Base-by-base conservation (phyloP, 1,284 basidiomycete genomes). In the Agroathelia rolfsii region DNA sequence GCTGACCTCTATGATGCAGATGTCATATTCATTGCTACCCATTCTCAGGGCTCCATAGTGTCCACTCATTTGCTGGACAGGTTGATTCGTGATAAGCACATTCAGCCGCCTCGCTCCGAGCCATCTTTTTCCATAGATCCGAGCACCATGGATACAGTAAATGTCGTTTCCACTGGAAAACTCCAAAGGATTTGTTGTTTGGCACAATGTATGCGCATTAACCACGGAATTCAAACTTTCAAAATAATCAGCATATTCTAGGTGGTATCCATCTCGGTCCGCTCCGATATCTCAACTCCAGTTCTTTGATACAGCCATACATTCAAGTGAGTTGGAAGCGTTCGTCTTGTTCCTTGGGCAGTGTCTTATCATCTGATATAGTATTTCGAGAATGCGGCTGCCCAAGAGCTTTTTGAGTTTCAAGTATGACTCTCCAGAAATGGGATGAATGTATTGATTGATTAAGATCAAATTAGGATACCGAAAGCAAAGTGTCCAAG, bases 251-350 rank as follows among this genome's bases (percentile, higher is more conserved):
- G n/a, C n/a, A n/a, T n/a, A n/a, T n/a, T n/a, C n/a, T n/a, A n/a
- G n/a, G 90, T 49, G 93, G 93, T 2, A 88, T 96, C 18, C 88
- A 94, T 55, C 69, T 89, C 8, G 93, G 92, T 0, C 93, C 93
- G 0, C 61, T 97, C 47, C 66, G 87, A 28, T 90, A 89, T 49
- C 62, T 97, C 39, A 82, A 77, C 42, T 78, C 77, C 18, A 88
- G 78, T 38, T 82, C 79, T 4, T 62, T 93, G 13, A 55, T 92
- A 6, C 78, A 83, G 48, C 88, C 88, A 3, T 95, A 94, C 58
- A 69, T 95, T 37, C 84, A 84, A 62, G 81, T 73, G 42, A 31
- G 62, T 44, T 23, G 3, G 34, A 7, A 16, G 24, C 14, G 6
- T 17, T 31, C 26, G 17, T 11, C 13, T 34, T 26, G 4, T 24